Percentiles rank a stretch among this genome's conserved stretches.
phyloP scores from a whole-genome alignment of 371 early-diverging fungal genomes.

The Enterocytospora artemiae region DNA sequence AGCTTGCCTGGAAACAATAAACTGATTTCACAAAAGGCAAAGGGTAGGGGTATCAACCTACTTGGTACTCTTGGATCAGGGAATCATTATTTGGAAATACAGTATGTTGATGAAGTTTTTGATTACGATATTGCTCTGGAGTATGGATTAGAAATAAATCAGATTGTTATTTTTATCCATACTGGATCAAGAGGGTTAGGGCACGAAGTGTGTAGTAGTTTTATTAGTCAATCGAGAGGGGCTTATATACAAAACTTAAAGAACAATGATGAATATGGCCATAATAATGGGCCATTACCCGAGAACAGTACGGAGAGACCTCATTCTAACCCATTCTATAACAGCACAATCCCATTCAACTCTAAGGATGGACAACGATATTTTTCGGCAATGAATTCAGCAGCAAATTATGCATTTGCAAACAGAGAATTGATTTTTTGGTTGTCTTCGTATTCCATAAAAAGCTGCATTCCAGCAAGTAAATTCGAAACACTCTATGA shows the following conservation, averaged over 20 bases:
- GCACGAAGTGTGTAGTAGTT: constrained; percentile 36
- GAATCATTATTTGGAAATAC: constrained; percentile 59
- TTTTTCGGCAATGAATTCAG: constrained; percentile 34
- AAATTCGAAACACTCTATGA: constrained; percentile 51
- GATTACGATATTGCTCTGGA: constrained; percentile 29
- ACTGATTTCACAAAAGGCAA: constrained; percentile 43
- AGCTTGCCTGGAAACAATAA: constrained; percentile 20
- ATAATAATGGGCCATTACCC: not conserved
- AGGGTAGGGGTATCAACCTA: constrained; percentile 41
- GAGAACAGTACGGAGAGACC: not conserved
- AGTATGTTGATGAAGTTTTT: constrained; percentile 50
- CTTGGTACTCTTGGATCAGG: constrained; percentile 57
- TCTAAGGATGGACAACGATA: constrained; percentile 44
- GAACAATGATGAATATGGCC: not conserved
- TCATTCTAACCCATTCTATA: not conserved
- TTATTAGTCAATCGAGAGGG: not conserved
- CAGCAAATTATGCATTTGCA: constrained; percentile 57
- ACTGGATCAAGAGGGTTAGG: constrained; percentile 57
- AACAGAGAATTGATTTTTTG: constrained; percentile 53
- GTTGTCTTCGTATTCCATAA: constrained; percentile 34
- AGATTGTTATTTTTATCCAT: constrained; percentile 53
- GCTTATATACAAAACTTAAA: not conserved
- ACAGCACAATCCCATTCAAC: constrained; percentile 4
- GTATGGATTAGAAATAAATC: constrained; percentile 38
- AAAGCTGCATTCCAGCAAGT: constrained; percentile 13